Evolutionary conservation across 2,329 filamentous ascomycete species (phyloP), one percentile per base, ranked within the genome.

Genomic region (Fusarium proliferatum): DNA sequence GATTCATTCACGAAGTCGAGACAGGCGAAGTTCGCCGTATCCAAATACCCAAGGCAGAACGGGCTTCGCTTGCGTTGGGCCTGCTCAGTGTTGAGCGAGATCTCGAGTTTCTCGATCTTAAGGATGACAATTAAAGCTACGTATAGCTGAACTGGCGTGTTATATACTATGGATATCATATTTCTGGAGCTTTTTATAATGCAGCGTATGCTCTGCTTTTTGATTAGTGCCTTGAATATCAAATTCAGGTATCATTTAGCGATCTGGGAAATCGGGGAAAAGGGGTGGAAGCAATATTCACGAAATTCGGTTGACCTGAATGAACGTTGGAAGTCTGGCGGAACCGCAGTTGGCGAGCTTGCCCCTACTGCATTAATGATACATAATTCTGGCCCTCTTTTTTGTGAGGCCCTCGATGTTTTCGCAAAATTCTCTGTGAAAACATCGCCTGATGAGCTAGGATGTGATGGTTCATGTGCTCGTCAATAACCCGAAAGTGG

Each of bases 71-170:
- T 84, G 94, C 94, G 3, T 87, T 97, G 80, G 95, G 95, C 2
- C 79, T 97, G 64, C 82, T 97, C 69, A 91, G 90, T 6, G 88
- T 94, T n/a, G 93, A 97, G 77, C 89, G 92, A 64, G 94, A 97
- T 80, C 86, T 96, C 72, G 86, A 90, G 71, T 86, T 84, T 75
- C 81, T 94, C 76, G 88, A 89, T 64, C 78, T 93, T 45, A 86
- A 87, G 48, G 84, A 86, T 56, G 79, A 81, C 42, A 67, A 66
- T 43, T 73, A 55, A 66, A 34, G 43, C 23, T n/a, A 46, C 46
- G 33, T 38, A 10, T 10, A 30, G 11, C 36, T 48, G 34, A 23
- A 26, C 21, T 39, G 34, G 42, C 13, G 39, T 36, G 26, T 41
- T 71, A 42, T 53, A 45, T 51, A 45, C 15, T 43, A 49, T 45